Conservation (phyloP, 345 rosid species). For the Cochlearia excelsa region DNA sequence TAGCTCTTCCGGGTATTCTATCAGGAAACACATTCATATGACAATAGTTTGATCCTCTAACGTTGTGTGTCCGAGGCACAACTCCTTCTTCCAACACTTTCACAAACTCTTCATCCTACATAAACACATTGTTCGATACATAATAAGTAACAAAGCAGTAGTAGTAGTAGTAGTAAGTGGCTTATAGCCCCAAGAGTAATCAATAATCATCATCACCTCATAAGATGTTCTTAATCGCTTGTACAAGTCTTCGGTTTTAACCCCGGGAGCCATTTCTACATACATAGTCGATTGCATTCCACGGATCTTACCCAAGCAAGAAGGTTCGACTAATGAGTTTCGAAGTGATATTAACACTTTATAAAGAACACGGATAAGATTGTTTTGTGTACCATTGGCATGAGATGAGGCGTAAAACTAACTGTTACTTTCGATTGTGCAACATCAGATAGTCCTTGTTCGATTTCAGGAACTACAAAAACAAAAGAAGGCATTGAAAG, state of each 20-base stretch:
- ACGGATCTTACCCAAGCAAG: slow-evolving; percentile 52
- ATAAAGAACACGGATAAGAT: slow-evolving; percentile 11
- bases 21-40: slow-evolving; percentile 82
- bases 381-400: slow-evolving; percentile 74
- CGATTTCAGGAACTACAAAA: slow-evolving; percentile 91
- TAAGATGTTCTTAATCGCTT: slow-evolving; percentile 51
- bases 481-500: slow-evolving; percentile 14
- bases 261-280: slow-evolving; percentile 78
- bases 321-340: slow-evolving; percentile 19
- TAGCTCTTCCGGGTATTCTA: slow-evolving; percentile 79
- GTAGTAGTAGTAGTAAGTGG: background rate
- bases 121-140: slow-evolving; percentile 1
- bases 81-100: slow-evolving; percentile 67
- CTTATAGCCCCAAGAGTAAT: slow-evolving; percentile 4
- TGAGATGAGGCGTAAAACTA: slow-evolving; percentile 97
- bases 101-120: slow-evolving; percentile 83
- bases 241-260: slow-evolving; percentile 55
- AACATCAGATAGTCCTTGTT: slow-evolving; percentile 85
- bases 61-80: slow-evolving; percentile 77
- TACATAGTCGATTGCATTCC: slow-evolving; percentile 97
- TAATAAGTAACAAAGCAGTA: background rate
- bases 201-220: slow-evolving; percentile 52
- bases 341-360: slow-evolving; percentile 1
- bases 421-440: slow-evolving; percentile 66
- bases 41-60: slow-evolving; percentile 93